Base-by-base conservation (phyloP, 306 rosid species). In the Castanea crenata region DNA sequence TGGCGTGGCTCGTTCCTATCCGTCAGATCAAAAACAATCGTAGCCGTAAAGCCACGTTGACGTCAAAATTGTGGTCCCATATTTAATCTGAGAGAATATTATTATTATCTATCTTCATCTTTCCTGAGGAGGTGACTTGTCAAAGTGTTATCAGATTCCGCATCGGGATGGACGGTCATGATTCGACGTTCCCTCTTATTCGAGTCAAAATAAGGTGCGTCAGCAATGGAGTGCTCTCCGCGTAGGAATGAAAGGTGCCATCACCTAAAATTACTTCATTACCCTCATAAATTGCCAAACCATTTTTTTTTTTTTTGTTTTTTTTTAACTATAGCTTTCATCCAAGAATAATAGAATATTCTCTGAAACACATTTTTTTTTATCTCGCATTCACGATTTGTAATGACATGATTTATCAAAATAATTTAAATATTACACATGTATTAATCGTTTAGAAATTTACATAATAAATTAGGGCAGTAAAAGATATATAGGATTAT, bases 221-320 rank as follows among this genome's bases (percentile, higher is more conserved):
- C 76, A 64, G 74, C 72, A 61, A 76, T n/a, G 72, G 79, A 79
- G 82, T 84, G 85, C 79, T 55, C 83, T 76, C 85, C 71, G 70
- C 77, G 78, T 76, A 73, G 49, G 82, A 76, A 55, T 44, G 59
- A 16, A 38, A 19, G 51, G 19, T 41, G 32, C 57, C 38, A 20
- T 59, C 64, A 23, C 34, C 0, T 23, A 11, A 54, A 74, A 61
- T 74, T 80, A 63, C 78, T 12, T 14, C 0, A 18, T 31, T 71
- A 27, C 46, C 78, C 46, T 51, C 19, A 34, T 7, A 25, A 63
- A 16, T 77, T 68, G 56, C 27, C 72, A 8, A 49, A 4, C 31
- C 32, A 10, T 1, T 29, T 5, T 2, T 14, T 21, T 8, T 2
- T 3, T 23, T 10, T 11, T n/a, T n/a, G n/a, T n/a, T n/a, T 59